phyloP scores from a whole-genome alignment of 2,329 filamentous ascomycete genomes.

The Clathrospora elynae region DNA sequence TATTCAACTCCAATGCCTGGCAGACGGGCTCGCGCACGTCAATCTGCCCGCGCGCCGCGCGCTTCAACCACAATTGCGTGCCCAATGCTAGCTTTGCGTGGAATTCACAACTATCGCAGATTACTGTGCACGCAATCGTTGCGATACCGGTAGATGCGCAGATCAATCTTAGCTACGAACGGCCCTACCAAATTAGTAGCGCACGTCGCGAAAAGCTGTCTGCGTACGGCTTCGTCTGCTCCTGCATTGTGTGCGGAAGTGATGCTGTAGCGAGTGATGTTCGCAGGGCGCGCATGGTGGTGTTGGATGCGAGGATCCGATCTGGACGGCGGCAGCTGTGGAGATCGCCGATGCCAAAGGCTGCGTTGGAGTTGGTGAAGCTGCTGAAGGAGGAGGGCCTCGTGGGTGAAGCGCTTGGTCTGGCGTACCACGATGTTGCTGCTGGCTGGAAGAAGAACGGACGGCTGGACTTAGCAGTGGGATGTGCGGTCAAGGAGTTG shows the following conservation, averaged over 20 bases:
- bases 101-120: conserved; percentile 19
- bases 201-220: conserved; percentile 27
- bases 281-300: conserved; percentile 22
- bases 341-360: conserved; percentile 16
- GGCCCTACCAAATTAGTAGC: conserved; percentile 22
- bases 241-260: conserved; percentile 34
- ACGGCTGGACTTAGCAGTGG: conserved; percentile 16
- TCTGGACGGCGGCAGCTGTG: conserved; percentile 19
- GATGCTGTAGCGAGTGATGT: conserved; percentile 13
- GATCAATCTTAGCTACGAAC: conserved; percentile 38
- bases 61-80: conserved; percentile 45
- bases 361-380: conserved; percentile 19
- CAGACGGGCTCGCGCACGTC: conserved; percentile 22
- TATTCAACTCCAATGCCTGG: conserved; percentile 32
- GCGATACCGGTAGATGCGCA: conserved; percentile 39
- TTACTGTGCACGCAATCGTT: conserved; percentile 35
- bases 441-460: conserved; percentile 21
- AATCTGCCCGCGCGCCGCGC: conserved; percentile 39
- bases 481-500: conserved; percentile 18
- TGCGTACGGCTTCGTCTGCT: conserved; percentile 30
- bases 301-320: conserved; percentile 21
- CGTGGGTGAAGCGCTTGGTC: conserved; percentile 24
- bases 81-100: conserved; percentile 41
- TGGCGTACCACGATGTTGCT: conserved; percentile 28
- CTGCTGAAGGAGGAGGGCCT: conserved; percentile 24